Evolutionary conservation across 306 rosid genomes (phyloP), one percentile per base, ranked within the genome.

Genomic region (Quillaja saponaria): DNA sequence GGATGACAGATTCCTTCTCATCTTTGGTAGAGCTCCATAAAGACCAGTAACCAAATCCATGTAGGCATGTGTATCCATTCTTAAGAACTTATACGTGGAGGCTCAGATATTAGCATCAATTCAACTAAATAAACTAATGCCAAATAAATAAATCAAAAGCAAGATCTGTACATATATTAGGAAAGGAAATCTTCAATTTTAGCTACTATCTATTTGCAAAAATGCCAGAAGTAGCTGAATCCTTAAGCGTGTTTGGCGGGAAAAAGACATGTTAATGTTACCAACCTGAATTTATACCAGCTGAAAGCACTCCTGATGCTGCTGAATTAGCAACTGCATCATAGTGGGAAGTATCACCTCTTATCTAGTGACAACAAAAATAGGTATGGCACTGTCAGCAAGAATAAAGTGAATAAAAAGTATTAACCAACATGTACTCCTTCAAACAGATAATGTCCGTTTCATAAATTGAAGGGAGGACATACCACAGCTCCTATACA

Each of bases 401-500:
- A 66, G 13, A 63, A 62, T 46, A 58, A 6, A 58, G 61, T 21
- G 55, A 40, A 66, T 34, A 63, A 39, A 61, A 59, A 62, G 20
- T 58, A 31, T 40, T 34, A 67, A 20, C 51, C 44, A 42, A 51
- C 4, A 34, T 34, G 19, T 60, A 34, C 38, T 15, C 44, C 60
- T 25, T 25, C 31, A 25, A 25, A 1, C 31, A 25, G 31, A 25
- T 25, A 25, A 25, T 1, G 4, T 25, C 31, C 31, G 2, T 56
- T 57, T 19, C n/a, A 44, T 40, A 31, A 42, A 54, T 20, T 47
- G 18, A 39, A 50, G 35, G 44, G 60, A 58, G 50, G 71, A 37
- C 74, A 38, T 88, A 88, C 96, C 99, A 92, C 99, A 19, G 96
- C 96, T 74, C 99, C 99, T 47, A 92, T 83, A 77, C 99, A 92